Conservation (phyloP, 768 basidiomycete genomes). For the Kwoniella sp. region DNA sequence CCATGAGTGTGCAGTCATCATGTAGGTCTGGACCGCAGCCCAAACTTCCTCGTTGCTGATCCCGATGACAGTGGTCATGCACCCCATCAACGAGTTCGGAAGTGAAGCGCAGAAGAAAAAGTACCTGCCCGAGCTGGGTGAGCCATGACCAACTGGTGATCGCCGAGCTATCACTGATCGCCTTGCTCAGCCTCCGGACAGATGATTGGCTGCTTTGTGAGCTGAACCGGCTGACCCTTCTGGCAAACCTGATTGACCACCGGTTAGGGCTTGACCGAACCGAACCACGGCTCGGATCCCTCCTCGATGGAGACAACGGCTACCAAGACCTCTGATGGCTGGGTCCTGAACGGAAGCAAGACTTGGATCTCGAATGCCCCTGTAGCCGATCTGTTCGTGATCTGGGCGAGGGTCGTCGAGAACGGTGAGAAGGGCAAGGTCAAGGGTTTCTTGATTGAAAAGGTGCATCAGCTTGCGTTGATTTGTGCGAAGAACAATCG, state of each 20-base stretch:
- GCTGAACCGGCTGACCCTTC: constrained; percentile 42
- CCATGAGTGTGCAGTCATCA: constrained; percentile 89
- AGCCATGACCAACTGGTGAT: constrained; percentile 18
- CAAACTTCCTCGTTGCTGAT: constrained; percentile 1
- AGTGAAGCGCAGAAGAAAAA: constrained; percentile 83
- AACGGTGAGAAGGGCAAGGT: constrained; percentile 57
- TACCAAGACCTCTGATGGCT: constrained; percentile 75
- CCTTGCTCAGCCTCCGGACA: constrained; percentile 68
- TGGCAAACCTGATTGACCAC: neutral
- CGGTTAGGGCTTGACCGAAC: constrained; percentile 82
- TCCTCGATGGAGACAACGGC: constrained; percentile 96
- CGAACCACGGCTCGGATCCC: constrained; percentile 94
- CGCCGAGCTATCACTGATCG: constrained; percentile 6
- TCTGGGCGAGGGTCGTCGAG: constrained; percentile 68
- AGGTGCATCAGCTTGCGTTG: constrained; percentile 54
- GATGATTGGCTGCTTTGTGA: constrained; percentile 84
- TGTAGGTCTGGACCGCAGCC: constrained; percentile 14
- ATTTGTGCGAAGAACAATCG: too few species aligned
- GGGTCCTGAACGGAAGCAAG: constrained; percentile 81
- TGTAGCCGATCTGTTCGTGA: constrained; percentile 83
- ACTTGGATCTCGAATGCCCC: constrained; percentile 97
- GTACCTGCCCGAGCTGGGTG: constrained; percentile 78
- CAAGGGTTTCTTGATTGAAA: constrained; percentile 85
- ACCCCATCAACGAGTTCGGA: constrained; percentile 68
- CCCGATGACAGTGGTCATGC: constrained; percentile 71